Base-by-base conservation (phyloP, 2,329 filamentous ascomycete species). In the Daldinia sp. region DNA sequence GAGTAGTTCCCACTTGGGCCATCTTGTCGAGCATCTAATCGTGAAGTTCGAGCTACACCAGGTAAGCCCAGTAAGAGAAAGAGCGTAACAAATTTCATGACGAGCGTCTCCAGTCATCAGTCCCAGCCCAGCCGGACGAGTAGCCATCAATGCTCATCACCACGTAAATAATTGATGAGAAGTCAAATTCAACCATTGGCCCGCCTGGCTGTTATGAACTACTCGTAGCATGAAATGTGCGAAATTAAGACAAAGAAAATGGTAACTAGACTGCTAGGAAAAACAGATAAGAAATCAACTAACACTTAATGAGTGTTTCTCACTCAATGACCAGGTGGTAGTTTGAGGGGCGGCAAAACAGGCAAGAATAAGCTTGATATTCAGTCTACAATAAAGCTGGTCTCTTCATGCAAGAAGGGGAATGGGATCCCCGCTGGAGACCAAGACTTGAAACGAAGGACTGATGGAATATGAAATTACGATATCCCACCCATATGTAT, bases 1-100 rank as follows among this genome's bases (percentile, higher is more conserved):
- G 63, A 63, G 10, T 15, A 66, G 55, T 68, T 68, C 56, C 65
- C 62, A 58, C 65, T 63, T 63, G 65, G 62, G 57, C 35, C 37
- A 39, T 23, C 59, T 35, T 68, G 65, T 51, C 63, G 59, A 63
- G 41, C 53, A 39, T 58, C 35, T 34, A 67, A 48, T 50, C 30
- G 59, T 48, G 41, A 66, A 63, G 48, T 41, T 51, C 32, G 56
- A 51, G 65, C 65, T 66, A 66, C 65, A 29, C 62, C 62, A 59
- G 59, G 63, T 66, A 66, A 58, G 55, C 58, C 62, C 27, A 65
- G 43, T 52, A 65, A 57, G 39, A 64, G 51, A 15, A 64, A 50
- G 10, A 21, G 37, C 54, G 15, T 61, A 17, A 29, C 27, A 59
- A 60, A 43, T 62, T 54, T 64, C 64, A 64, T 67, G 30, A 53